Conservation (phyloP, 345 rosid species). For the Lepidium africanum region DNA sequence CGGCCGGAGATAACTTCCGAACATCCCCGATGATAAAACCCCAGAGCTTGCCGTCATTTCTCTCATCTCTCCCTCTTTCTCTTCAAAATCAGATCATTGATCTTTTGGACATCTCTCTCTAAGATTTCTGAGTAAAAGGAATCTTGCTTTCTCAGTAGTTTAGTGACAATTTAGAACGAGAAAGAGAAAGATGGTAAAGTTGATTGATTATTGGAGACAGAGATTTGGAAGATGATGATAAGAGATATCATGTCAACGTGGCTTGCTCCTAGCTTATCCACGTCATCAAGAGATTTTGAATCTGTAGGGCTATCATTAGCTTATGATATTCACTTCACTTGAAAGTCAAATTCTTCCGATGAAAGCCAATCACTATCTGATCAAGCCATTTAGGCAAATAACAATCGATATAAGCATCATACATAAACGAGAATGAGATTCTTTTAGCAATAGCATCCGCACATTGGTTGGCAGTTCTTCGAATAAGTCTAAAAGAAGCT, state of each 20-base stretch:
- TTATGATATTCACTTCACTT: no score
- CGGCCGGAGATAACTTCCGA: constrained; percentile 14
- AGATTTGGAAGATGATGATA: constrained; percentile 17
- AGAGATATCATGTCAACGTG: constrained; percentile 19
- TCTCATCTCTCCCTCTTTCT: constrained; percentile 9
- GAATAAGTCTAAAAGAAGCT: no score
- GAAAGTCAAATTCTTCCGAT: no score
- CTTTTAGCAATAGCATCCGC: no score
- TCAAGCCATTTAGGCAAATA: no score
- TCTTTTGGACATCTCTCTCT: background rate
- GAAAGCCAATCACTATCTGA: no score
- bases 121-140: background rate
- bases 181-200: background rate
- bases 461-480: no score
- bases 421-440: no score
- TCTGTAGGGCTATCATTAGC: no score
- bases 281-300: background rate
- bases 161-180: background rate
- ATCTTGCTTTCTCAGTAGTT: background rate
- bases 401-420: no score
- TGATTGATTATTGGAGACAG: background rate
- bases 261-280: background rate
- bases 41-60: constrained; percentile 27
- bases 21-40: constrained; percentile 27
- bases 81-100: background rate